Base-by-base conservation (phyloP, 768 basidiomycete genomes). In the Stropharia rugosoannulata region DNA sequence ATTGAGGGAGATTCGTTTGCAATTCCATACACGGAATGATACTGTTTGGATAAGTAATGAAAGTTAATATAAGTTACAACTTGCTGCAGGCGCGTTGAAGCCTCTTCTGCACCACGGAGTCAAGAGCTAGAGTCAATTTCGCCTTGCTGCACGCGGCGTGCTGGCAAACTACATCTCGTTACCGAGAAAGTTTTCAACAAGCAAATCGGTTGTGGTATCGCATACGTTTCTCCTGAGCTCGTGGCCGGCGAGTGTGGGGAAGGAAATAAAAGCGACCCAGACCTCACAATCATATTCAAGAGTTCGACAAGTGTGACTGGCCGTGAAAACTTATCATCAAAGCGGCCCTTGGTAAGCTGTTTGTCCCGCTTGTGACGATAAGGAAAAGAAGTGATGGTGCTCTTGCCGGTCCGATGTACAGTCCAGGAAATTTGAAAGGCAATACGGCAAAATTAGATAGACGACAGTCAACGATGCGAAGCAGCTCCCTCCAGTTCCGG, bases 341-440 rank as follows among this genome's bases (percentile, higher is more conserved):
- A 32, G 29, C 6, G 29, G 29, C 29, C 9, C 29, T 32, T 32
- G 29, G 19, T 46, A n/a, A 29, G 7, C 22, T 11, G 9, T 25
- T 27, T 46, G 15, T 25, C 15, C 45, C 42, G 8, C 18, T 11
- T 15, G 35, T 40, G 15, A 32, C 13, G 18, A 42, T n/a, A 42
- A 48, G 42, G 37, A 16, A 43, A 47, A 37, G 53, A 50, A 57
- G 38, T 55, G 35, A n/a, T 36, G 35, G 5, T 19, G 36, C 48
- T 56, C 1, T 29, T 52, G 15, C 51, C 42, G 51, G 51, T 52
- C 51, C 51, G 51, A 43, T 56, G 58, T 43, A 64, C 59, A 43
- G 60, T 58, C 51, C 60, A 52, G 63, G 63, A 60, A 64, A 55
- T 46, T 57, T 62, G 61, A 64, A 64, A 54, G 63, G 45, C 36